phyloP scores from a whole-genome alignment of 257 asterid genomes.

The Ligustrum vulgare region DNA sequence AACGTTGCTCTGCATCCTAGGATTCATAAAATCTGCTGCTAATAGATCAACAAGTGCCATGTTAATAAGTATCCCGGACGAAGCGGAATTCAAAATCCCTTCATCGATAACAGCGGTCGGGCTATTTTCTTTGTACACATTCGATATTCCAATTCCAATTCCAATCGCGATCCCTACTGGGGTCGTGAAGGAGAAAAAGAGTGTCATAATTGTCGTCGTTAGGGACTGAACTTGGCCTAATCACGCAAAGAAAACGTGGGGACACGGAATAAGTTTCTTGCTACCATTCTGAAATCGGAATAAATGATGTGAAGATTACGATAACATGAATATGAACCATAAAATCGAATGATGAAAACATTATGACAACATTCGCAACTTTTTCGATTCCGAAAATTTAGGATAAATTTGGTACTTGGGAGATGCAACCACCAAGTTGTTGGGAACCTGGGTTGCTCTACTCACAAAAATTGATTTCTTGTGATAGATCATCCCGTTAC shows the following conservation, averaged over 20 bases:
- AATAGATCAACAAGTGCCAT: slow-evolving; percentile 64
- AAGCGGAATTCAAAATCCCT: slow-evolving; percentile 52
- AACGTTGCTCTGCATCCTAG: slow-evolving; percentile 40
- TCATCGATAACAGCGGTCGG: slow-evolving; percentile 42
- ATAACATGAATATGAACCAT: slow-evolving; percentile 24
- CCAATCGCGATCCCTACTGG: slow-evolving; percentile 61
- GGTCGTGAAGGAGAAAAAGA: slow-evolving; percentile 56
- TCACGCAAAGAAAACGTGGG: slow-evolving; percentile 17
- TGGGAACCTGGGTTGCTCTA: too few species aligned
- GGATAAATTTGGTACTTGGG: slow-evolving; percentile 43
- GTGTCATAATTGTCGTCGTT: slow-evolving; percentile 49
- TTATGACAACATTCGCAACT: slow-evolving; percentile 32
- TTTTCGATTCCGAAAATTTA: slow-evolving; percentile 27
- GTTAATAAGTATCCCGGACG: slow-evolving; percentile 61
- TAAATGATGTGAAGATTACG: slow-evolving; percentile 19
- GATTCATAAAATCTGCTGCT: slow-evolving; percentile 65
- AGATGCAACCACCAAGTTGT: slow-evolving; percentile 73
- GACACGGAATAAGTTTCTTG: slow-evolving; percentile 30
- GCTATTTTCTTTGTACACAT: slow-evolving; percentile 42
- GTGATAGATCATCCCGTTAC: too few species aligned
- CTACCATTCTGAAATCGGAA: slow-evolving; percentile 18
- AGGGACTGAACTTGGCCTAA: slow-evolving; percentile 53
- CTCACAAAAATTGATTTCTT: too few species aligned
- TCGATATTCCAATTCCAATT: slow-evolving; percentile 53
- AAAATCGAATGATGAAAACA: slow-evolving; percentile 27